Evolutionary conservation across 2,329 filamentous ascomycete species (phyloP).

Genomic region (Dactylonectria estremocensis): DNA sequence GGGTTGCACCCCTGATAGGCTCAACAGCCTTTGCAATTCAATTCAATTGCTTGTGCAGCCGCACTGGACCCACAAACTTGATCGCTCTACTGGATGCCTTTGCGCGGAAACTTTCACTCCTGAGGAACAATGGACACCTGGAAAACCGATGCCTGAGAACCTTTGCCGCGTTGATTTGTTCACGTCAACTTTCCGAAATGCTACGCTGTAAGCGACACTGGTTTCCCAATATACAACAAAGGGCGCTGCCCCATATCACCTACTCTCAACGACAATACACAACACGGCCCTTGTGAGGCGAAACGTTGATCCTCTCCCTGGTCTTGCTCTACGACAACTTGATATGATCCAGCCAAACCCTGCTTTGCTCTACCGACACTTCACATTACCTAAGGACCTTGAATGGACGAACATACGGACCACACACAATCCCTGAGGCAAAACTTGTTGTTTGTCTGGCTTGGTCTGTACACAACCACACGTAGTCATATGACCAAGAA

Average conservation of each 20-base stretch:
- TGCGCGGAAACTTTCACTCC: slow-evolving; percentile 22
- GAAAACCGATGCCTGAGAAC: slow-evolving; percentile 28
- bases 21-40: slow-evolving; percentile 48
- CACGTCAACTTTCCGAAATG: not conserved
- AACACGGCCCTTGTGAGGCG: not conserved
- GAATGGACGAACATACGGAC: slow-evolving; percentile 30
- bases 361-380: not conserved
- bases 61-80: slow-evolving; percentile 40
- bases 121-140: slow-evolving; percentile 31
- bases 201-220: slow-evolving; percentile 11
- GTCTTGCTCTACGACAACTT: slow-evolving; percentile 2
- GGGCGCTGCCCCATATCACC: not conserved
- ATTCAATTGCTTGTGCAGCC: slow-evolving; percentile 54
- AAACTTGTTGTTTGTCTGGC: slow-evolving; percentile 35
- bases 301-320: not conserved
- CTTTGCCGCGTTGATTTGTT: slow-evolving; percentile 32
- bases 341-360: not conserved
- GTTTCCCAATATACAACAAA: not conserved
- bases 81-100: slow-evolving; percentile 23
- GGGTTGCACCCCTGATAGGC: slow-evolving; percentile 38
- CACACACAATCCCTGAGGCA: slow-evolving; percentile 36
- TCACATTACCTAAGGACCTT: slow-evolving; percentile 21
- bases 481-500: slow-evolving; percentile 31
- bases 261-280: not conserved
- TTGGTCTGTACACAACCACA: slow-evolving; percentile 47